Base-by-base conservation (phyloP, 2,329 filamentous ascomycete species). In the Laburnicola sp. region DNA sequence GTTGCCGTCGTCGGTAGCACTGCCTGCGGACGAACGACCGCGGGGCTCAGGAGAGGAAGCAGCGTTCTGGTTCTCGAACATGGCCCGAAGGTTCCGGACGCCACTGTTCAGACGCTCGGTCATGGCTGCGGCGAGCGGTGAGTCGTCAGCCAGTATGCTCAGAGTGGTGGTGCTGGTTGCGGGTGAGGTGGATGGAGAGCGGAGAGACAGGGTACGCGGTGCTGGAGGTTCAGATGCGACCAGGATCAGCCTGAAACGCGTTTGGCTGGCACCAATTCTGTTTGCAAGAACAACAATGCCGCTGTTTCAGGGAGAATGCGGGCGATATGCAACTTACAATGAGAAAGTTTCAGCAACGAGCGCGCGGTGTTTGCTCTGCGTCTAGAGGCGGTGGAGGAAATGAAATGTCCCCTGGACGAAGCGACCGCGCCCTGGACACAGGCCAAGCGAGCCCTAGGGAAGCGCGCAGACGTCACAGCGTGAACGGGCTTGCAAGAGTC, bases 11-110 rank as follows among this genome's bases (percentile, higher is more conserved):
- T 68, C 66, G 52, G 63, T 54, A 45, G 58, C 59, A 48, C 64
- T 65, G 59, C 66, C 72, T 57, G 67, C 68, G 53, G 72, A 74
- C 39, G 76, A 78, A 54, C 75, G 73, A 48, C 76, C 75, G 60
- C 76, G 75, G 58, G 72, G 65, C 57, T 76, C 71, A 64, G 74
- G 70, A 62, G 71, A 69, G 36, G 59, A 63, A 50, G 71, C 62
- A 47, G 66, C 59, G 58, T 58, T 63, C 48, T 70, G 66, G 57
- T 71, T 75, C 68, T 80, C 77, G 66, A 79, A 80, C 69, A 79
- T 74, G 50, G 77, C 76, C 63, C 76, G 71, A 50, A 80, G 70
- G 61, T 77, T 77, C 59, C 76, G 72, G 58, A 80, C 77, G 59
- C 75, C 75, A 62, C 70, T 70, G 50, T 59, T 70, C 39, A 69